Conservation (phyloP, 1,284 basidiomycete species). For the Leccinum olivaceoglutinosum region DNA sequence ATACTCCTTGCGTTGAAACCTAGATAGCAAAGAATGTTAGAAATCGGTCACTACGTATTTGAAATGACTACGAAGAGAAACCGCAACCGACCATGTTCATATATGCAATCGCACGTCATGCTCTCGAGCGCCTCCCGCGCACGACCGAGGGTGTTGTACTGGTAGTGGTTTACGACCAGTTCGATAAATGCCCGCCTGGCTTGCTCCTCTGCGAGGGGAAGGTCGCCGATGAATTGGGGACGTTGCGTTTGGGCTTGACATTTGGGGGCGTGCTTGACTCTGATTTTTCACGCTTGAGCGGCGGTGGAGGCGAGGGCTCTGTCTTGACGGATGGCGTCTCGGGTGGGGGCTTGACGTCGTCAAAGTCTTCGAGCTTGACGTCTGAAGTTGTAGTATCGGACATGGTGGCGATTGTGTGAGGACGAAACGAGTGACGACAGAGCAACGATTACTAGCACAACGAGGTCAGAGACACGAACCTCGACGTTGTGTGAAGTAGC, state of each 20-base stretch:
- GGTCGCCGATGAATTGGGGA: slow-evolving; percentile 70
- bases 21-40: slow-evolving; percentile 29
- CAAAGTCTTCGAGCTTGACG: slow-evolving; percentile 22
- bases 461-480: slow-evolving; percentile 22
- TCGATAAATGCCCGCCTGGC: slow-evolving; percentile 75
- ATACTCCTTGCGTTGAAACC: slow-evolving; percentile 85
- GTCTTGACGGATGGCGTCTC: slow-evolving; percentile 28
- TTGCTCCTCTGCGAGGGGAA: slow-evolving; percentile 69
- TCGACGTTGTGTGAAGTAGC: slow-evolving; percentile 13
- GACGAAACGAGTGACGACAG: slow-evolving; percentile 21
- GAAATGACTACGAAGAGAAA: slow-evolving; percentile 20
- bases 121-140: slow-evolving; percentile 87
- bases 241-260: slow-evolving; percentile 29
- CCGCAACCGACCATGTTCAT: slow-evolving; percentile 65
- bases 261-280: slow-evolving; percentile 27
- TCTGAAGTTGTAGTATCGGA: slow-evolving; percentile 20
- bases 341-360: slow-evolving; percentile 24
- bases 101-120: slow-evolving; percentile 90
- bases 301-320: slow-evolving; percentile 24
- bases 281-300: slow-evolving; percentile 27
- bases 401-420: slow-evolving; percentile 26
- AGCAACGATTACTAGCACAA: slow-evolving; percentile 12
- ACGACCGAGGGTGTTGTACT: slow-evolving; percentile 82
- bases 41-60: slow-evolving; percentile 24
- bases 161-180: slow-evolving; percentile 80